Base-by-base conservation (phyloP, 768 basidiomycete genomes). In the Boletus subcaerulescens region DNA sequence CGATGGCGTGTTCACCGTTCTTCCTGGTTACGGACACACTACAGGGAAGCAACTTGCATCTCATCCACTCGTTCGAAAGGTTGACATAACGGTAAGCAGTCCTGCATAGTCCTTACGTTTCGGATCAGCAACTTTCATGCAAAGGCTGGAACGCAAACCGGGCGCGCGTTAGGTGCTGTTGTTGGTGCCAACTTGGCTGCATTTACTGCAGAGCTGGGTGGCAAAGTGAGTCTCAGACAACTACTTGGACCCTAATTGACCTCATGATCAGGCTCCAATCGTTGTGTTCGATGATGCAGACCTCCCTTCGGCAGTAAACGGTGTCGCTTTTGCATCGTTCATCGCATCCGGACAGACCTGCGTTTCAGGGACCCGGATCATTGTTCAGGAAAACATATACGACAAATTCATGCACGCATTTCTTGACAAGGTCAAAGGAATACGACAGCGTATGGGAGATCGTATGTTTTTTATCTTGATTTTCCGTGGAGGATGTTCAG, bases 261-360 rank as follows among this genome's bases (percentile, higher is more conserved):
- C 36, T 50, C 9, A 26, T 53, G 10, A 53, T 36, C 45, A 91
- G 89, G 86, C 92, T 13, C 91, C 92, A 0, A 82, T 93, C 42
- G 65, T 93, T 12, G 76, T 93, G 11, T 93, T 93, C 63, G 75
- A 85, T 47, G 90, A 94, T 64, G 86, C 89, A 8, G 86, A 93
- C 62, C 62, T 91, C 47, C 59, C 73, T 20, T 78, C 81, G n/a
- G 86, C 91, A 0, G 87, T 89, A 20, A 93, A 93, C 58, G 92
- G 92, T 17, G 82, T 82, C 7, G 86, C 89, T 0, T 93, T 94
- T 64, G 86, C 90, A 11, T 82, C 87, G 1, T 94, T 93, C 61
- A 75, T 94, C 47, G 92, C 92, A 1, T 91, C 89, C 22, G 92
- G 92, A 4, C 92, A 94, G 73, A 93, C 91, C 10, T 93, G 91